Conservation (phyloP, 495 filamentous ascomycete genomes). For the Hypoxylon perforatum region DNA sequence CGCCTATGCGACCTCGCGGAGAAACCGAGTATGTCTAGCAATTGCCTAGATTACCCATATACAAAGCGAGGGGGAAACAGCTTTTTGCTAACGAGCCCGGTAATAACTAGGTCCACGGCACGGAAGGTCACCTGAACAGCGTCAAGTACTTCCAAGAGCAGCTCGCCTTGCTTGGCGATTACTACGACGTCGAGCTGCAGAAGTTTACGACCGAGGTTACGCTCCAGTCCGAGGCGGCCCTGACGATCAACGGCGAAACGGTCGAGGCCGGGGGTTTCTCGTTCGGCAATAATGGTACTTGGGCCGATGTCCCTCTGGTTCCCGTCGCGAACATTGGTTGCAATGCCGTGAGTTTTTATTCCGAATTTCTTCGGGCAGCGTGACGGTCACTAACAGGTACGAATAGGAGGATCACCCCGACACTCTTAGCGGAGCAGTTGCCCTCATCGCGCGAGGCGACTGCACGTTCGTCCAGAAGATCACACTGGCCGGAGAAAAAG, state of each 20-base stretch:
- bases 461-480: conserved; percentile 73
- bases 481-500: conserved; percentile 66
- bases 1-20: conserved; percentile 44
- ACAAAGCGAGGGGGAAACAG: neutral
- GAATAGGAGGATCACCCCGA: conserved; percentile 65
- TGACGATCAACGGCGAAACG: conserved; percentile 47
- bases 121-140: conserved; percentile 70
- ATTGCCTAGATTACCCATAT: neutral
- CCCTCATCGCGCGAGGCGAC: conserved; percentile 69
- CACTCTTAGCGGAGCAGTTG: conserved; percentile 65
- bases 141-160: conserved; percentile 69
- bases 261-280: conserved; percentile 47
- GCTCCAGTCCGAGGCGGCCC: conserved; percentile 45
- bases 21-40: conserved; percentile 39
- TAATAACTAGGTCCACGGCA: conserved; percentile 68
- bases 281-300: conserved; percentile 58
- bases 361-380: neutral
- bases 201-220: conserved; percentile 59
- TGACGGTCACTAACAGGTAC: conserved; percentile 9
- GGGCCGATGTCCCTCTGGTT: conserved; percentile 55
- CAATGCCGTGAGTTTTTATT: conserved; percentile 42
- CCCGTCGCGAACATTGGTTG: conserved; percentile 68
- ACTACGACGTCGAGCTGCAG: conserved; percentile 72
- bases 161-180: conserved; percentile 56
- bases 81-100: conserved; percentile 20